Conservation (phyloP, 495 filamentous ascomycete genomes). For the Cenococcum geophilum region DNA sequence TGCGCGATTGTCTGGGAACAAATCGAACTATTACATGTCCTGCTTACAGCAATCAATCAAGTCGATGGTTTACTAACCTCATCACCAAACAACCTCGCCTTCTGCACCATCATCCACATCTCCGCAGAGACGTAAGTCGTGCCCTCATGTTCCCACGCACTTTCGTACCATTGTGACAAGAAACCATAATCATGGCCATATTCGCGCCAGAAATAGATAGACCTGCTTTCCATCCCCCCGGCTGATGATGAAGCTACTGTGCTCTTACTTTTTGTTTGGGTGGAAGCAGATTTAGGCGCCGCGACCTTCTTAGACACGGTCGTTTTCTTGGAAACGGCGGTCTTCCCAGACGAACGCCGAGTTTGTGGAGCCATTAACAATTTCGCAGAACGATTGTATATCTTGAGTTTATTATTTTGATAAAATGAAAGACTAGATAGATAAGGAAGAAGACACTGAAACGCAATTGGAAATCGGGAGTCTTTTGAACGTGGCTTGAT, state of each 20-base stretch:
- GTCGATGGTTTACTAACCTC: constrained; percentile 21
- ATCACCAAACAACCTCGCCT: constrained; percentile 38
- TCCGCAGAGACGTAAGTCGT: constrained; percentile 36
- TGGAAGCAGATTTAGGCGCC: neutral
- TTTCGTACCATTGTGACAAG: constrained; percentile 6
- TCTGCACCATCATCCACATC: constrained; percentile 43
- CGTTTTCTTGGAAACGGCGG: no score
- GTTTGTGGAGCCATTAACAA: no score
- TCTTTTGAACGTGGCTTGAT: no score
- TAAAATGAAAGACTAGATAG: no score
- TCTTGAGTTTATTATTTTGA: no score
- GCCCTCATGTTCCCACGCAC: constrained; percentile 21
- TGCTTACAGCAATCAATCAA: neutral
- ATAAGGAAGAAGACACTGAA: no score
- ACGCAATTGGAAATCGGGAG: no score
- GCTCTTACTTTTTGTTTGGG: neutral
- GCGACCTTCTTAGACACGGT: no score
- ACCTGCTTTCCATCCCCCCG: neutral
- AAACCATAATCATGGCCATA: constrained; percentile 6
- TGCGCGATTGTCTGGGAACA: constrained; percentile 26
- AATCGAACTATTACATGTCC: neutral
- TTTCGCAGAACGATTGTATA: no score
- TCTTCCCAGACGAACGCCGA: no score
- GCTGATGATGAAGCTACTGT: neutral
- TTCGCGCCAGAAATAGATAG: constrained; percentile 4